Conservation (phyloP, 345 rosid species). For the Lumnitzera littorea region DNA sequence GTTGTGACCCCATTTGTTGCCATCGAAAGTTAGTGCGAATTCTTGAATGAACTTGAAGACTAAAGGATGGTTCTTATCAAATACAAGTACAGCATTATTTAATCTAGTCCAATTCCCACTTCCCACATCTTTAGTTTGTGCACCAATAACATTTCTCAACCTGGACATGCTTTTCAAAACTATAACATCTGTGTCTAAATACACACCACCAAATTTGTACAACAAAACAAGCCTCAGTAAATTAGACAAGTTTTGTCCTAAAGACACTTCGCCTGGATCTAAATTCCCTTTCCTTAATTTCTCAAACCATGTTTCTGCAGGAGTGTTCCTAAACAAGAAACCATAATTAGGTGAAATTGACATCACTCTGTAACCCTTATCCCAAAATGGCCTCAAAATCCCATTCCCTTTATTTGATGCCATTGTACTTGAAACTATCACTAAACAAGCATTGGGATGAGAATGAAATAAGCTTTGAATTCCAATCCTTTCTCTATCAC, state of each 20-base stretch:
- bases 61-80: constrained; percentile 73
- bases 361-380: constrained; percentile 40
- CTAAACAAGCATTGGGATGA: constrained; percentile 58
- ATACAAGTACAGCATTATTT: constrained; percentile 76
- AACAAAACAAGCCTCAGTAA: constrained; percentile 63
- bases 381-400: constrained; percentile 40
- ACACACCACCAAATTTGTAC: constrained; percentile 76
- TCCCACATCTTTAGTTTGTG: constrained; percentile 48
- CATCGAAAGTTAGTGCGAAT: constrained; percentile 73
- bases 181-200: constrained; percentile 74
- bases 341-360: constrained; percentile 60
- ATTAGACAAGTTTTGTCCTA: constrained; percentile 90
- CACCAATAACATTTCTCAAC: constrained; percentile 66
- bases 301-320: constrained; percentile 61
- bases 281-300: constrained; percentile 42
- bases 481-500: constrained; percentile 48
- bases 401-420: constrained; percentile 45
- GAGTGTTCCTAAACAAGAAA: constrained; percentile 50
- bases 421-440: constrained; percentile 64
- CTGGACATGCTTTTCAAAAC: constrained; percentile 37
- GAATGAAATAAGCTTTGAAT: constrained; percentile 63
- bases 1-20: constrained; percentile 95
- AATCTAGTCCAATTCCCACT: constrained; percentile 78
- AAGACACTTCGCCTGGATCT: constrained; percentile 67
- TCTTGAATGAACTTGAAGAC: constrained; percentile 69